Evolutionary conservation across 768 basidiomycete species (phyloP).

Genomic region (Suillus spraguei): DNA sequence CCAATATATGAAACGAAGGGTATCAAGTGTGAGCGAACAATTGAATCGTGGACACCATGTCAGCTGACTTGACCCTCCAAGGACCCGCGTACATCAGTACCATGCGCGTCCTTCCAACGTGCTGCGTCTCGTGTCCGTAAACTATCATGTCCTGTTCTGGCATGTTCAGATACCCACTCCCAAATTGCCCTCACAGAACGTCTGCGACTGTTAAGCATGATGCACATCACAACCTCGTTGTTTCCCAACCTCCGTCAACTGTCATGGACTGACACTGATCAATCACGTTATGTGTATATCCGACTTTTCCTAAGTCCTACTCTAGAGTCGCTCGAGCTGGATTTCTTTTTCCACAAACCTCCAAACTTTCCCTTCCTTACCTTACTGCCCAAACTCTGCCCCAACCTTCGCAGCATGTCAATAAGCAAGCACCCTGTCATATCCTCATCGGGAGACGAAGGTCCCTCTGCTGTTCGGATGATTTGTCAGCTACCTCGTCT

Average conservation of each 20-base stretch:
- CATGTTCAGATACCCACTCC: neutral
- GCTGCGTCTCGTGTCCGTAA: constrained; percentile 8
- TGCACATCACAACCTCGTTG: neutral
- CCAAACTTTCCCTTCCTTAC: constrained; percentile 3
- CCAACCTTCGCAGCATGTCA: constrained; percentile 1
- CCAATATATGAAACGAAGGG: neutral
- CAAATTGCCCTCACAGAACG: neutral
- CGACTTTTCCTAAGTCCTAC: constrained; percentile 4
- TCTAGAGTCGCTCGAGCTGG: constrained; percentile 4
- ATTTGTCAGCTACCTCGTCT: constrained; percentile 6
- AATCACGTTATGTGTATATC: constrained; percentile 7
- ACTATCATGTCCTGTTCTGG: constrained; percentile 2
- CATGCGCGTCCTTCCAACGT: neutral
- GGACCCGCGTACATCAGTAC: neutral
- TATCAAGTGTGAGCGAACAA: neutral
- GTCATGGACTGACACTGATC: constrained; percentile 9
- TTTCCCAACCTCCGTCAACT: constrained; percentile 1
- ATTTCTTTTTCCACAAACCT: constrained; percentile 10
- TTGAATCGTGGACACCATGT: neutral
- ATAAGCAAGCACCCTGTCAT: constrained; percentile 9
- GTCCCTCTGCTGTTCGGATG: constrained; percentile 1
- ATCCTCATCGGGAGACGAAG: neutral
- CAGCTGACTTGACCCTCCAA: neutral
- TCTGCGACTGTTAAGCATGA: neutral
- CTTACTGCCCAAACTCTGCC: constrained; percentile 1